Conservation (phyloP, 441 rosid genomes). For the Brassica hybrid region DNA sequence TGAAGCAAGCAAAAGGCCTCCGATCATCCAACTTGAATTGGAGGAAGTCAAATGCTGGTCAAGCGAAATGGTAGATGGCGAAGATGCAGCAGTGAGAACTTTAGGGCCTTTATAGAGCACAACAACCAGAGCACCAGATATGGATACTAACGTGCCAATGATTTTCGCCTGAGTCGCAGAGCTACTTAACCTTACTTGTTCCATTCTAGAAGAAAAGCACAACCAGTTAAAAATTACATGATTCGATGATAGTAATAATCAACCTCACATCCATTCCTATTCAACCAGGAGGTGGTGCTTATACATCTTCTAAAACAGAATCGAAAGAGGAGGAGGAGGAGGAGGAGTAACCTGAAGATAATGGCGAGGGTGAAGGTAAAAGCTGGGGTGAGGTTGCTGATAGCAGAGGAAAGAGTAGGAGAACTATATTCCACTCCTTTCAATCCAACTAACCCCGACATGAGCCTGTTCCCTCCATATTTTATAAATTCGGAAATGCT, state of each 20-base stretch:
- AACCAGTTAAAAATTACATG: neutral
- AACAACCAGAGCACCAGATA: conserved; percentile 53
- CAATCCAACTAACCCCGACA: neutral
- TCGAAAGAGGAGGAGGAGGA: too few relatives aligned
- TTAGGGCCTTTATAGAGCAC: conserved; percentile 60
- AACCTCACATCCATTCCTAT: too few relatives aligned
- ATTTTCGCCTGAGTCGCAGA: conserved; percentile 45
- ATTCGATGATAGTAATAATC: too few relatives aligned
- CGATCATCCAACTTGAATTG: conserved; percentile 50
- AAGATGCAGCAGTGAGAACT: conserved; percentile 41
- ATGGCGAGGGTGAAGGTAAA: too few relatives aligned
- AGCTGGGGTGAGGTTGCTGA: conserved; percentile 22
- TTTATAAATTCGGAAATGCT: neutral
- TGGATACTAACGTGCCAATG: conserved; percentile 54
- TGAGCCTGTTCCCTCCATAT: conserved; percentile 13
- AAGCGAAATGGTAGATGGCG: neutral
- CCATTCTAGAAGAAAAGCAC: conserved; percentile 25
- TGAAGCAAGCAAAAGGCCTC: conserved; percentile 49
- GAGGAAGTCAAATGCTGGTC: conserved; percentile 11
- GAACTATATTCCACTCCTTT: conserved; percentile 20
- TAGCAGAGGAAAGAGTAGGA: conserved; percentile 29
- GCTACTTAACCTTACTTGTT: conserved; percentile 43
- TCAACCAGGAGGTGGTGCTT: too few relatives aligned
- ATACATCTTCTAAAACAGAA: too few relatives aligned
- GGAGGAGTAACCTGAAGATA: conserved; percentile 48